Percentiles rank a stretch among this genome's conserved stretches.
These are phyloP conservation scores for Penicillium sp. DNA, from an alignment of 2,329 filamentous ascomycete genomes.

Conservation along the genomic window DNA sequence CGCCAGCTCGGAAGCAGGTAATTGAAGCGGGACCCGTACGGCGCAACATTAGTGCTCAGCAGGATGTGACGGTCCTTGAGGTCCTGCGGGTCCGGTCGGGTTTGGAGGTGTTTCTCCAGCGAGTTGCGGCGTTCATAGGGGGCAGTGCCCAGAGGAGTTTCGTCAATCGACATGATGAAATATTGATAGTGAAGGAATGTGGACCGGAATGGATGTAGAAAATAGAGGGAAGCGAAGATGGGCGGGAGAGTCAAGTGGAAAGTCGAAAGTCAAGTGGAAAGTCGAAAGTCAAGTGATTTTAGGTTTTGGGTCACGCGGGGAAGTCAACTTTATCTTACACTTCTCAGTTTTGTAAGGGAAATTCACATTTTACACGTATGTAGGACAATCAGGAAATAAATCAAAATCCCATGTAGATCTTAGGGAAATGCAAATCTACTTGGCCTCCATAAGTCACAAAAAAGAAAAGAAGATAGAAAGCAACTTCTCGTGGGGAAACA, in stretches of 20 bases:
- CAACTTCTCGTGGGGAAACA: not conserved
- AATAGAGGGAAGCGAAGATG: not conserved
- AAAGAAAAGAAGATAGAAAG: not conserved
- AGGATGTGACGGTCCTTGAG: slow-evolving; percentile 69
- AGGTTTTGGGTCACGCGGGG: slow-evolving; percentile 20
- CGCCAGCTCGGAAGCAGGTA: not conserved
- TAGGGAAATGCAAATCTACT: not conserved
- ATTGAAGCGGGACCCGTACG: slow-evolving; percentile 46
- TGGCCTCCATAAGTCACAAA: not conserved
- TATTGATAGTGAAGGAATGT: not conserved
- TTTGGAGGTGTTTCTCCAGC: slow-evolving; percentile 69
- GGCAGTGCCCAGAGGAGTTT: slow-evolving; percentile 55
- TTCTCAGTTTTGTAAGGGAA: not conserved
- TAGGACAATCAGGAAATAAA: not conserved
- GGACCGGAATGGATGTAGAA: not conserved
- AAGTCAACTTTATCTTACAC: slow-evolving; percentile 1
- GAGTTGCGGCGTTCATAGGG: slow-evolving; percentile 63
- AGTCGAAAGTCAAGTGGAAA: not conserved
- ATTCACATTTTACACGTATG: not conserved
- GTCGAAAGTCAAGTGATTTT: slow-evolving; percentile 19
- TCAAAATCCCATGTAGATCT: not conserved
- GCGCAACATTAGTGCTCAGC: slow-evolving; percentile 66
- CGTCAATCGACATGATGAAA: slow-evolving; percentile 47
- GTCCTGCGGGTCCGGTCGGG: slow-evolving; percentile 66
- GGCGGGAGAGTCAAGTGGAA: not conserved